Evolutionary conservation across 106 monocot genomes (phyloP).

Genomic region (Xerophyta viscosa): DNA sequence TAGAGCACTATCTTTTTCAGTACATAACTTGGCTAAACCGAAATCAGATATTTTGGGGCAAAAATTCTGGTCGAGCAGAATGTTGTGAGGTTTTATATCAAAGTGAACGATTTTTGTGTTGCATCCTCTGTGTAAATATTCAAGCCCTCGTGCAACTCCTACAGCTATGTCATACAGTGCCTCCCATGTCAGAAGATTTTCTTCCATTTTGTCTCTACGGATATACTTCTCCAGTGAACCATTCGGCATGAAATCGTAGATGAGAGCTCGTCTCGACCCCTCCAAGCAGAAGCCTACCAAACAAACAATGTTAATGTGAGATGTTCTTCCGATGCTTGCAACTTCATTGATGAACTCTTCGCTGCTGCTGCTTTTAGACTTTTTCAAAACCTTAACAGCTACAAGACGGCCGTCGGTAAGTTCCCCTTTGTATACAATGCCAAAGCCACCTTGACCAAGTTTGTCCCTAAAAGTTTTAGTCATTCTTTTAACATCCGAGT

Average conservation of each 20-base stretch:
- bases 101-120: slow-evolving; percentile 29
- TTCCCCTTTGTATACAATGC: slow-evolving; percentile 24
- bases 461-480: slow-evolving; percentile 17
- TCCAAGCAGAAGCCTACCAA: slow-evolving; percentile 27
- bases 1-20: slow-evolving; percentile 11
- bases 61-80: slow-evolving; percentile 24
- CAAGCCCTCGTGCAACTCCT: slow-evolving; percentile 24
- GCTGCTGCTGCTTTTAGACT: slow-evolving; percentile 9
- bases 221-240: slow-evolving; percentile 27
- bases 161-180: slow-evolving; percentile 21
- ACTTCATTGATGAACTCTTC: slow-evolving; percentile 36
- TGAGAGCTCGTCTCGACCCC: slow-evolving; percentile 20
- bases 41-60: slow-evolving; percentile 31
- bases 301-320: slow-evolving; percentile 29
- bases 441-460: slow-evolving; percentile 34
- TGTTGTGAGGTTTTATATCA: slow-evolving; percentile 42
- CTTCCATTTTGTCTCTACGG: slow-evolving; percentile 1
- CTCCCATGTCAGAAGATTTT: slow-evolving; percentile 13
- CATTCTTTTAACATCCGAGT: slow-evolving; percentile 16
- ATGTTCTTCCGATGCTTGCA: slow-evolving; percentile 20
- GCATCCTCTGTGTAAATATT: slow-evolving; percentile 28
- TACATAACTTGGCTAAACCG: slow-evolving; percentile 28
- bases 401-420: slow-evolving; percentile 14
- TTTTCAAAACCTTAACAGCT: slow-evolving; percentile 30
- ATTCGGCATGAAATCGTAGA: slow-evolving; percentile 31